Evolutionary conservation across 768 basidiomycete species (phyloP).

Genomic region (Hypsizygus marmoreus): DNA sequence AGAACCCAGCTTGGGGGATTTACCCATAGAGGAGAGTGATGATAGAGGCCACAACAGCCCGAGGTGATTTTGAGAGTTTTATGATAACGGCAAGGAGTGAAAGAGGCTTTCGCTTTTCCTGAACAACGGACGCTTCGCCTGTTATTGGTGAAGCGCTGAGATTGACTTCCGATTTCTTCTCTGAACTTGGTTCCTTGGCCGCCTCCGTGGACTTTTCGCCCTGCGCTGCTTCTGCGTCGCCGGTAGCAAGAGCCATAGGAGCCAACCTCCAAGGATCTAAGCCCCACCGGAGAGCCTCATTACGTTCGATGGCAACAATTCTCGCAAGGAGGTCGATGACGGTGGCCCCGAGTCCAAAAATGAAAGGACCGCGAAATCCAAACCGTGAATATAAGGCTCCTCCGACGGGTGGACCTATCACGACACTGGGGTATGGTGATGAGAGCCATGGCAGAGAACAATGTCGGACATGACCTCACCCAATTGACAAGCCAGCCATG

Average conservation of each 20-base stretch:
- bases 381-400: slow-evolving; percentile 54
- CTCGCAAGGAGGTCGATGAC: slow-evolving; percentile 54
- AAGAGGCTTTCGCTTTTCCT: slow-evolving; percentile 19
- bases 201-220: too few relatives aligned
- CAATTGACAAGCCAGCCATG: slow-evolving; percentile 58
- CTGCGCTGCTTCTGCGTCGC: background rate
- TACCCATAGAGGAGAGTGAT: slow-evolving; percentile 60
- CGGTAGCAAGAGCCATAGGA: background rate
- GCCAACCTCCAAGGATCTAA: too few relatives aligned
- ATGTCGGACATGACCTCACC: slow-evolving; percentile 31
- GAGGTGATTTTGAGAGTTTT: slow-evolving; percentile 43
- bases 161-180: background rate
- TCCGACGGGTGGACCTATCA: slow-evolving; percentile 60
- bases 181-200: background rate
- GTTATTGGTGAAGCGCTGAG: background rate
- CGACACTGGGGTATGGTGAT: slow-evolving; percentile 32
- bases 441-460: slow-evolving; percentile 5
- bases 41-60: slow-evolving; percentile 48
- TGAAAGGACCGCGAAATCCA: slow-evolving; percentile 63
- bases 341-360: slow-evolving; percentile 50
- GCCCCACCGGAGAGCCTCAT: slow-evolving; percentile 50
- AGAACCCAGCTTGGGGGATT: slow-evolving; percentile 10
- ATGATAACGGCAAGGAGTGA: slow-evolving; percentile 44
- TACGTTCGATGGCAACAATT: slow-evolving; percentile 57
- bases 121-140: background rate